These are phyloP conservation scores for Trichoderma cornu-damae DNA, from an alignment of 2,329 filamentous ascomycete genomes.

Conservation along the genomic window DNA sequence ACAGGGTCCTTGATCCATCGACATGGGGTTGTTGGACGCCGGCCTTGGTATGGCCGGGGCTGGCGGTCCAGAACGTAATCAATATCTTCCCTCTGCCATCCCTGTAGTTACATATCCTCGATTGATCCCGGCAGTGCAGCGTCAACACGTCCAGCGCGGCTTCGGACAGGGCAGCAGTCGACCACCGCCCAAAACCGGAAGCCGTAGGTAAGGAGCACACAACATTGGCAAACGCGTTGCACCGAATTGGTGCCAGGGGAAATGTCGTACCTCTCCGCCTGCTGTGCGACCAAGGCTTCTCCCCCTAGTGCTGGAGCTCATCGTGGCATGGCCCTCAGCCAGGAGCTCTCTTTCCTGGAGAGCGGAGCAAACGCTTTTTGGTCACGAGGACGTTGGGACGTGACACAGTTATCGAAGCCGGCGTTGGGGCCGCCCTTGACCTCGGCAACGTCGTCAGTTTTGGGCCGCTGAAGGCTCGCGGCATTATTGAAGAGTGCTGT, in stretches of 20 bases:
- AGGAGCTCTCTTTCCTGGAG: slow-evolving; percentile 15
- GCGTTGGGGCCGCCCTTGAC: slow-evolving; percentile 8
- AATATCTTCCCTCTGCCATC: neutral
- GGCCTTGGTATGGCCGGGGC: slow-evolving; percentile 22
- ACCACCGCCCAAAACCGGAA: slow-evolving; percentile 1
- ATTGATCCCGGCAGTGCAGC: slow-evolving; percentile 15
- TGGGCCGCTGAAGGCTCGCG: slow-evolving; percentile 8
- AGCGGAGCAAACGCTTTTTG: slow-evolving; percentile 8
- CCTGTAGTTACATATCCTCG: slow-evolving; percentile 16
- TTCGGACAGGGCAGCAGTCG: slow-evolving; percentile 22
- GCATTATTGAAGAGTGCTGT: slow-evolving; percentile 17
- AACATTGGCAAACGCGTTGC: neutral
- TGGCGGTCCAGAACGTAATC: slow-evolving; percentile 23
- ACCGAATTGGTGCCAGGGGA: neutral
- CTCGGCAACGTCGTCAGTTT: slow-evolving; percentile 2
- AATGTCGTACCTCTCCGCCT: slow-evolving; percentile 13
- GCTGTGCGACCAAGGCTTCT: slow-evolving; percentile 22
- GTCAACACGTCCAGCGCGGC: slow-evolving; percentile 24
- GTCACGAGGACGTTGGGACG: slow-evolving; percentile 21
- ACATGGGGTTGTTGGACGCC: slow-evolving; percentile 22
- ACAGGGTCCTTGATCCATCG: slow-evolving; percentile 15
- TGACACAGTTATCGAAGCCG: slow-evolving; percentile 23
- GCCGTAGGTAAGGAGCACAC: neutral
- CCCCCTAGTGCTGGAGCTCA: slow-evolving; percentile 21
- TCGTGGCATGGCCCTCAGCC: slow-evolving; percentile 22